These are phyloP conservation scores for Pisolithus tinctorius DNA, from an alignment of 768 basidiomycete species.

Conservation along the genomic window DNA sequence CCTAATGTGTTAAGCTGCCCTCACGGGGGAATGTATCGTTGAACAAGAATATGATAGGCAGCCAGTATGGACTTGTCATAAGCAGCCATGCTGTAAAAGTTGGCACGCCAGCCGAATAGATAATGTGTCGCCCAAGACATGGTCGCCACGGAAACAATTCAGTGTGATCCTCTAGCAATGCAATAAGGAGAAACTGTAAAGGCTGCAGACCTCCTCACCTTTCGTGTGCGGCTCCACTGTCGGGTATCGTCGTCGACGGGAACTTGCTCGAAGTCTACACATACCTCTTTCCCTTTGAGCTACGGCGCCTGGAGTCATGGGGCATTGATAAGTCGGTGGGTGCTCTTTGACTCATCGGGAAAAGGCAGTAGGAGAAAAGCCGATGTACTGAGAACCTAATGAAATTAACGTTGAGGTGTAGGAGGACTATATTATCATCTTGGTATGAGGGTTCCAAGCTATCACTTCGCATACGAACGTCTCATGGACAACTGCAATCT, in stretches of 20 bases:
- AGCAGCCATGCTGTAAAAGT: conserved; percentile 77
- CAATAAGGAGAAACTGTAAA: not conserved
- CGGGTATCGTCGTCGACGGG: conserved; percentile 55
- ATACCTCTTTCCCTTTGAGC: not conserved
- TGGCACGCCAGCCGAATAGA: conserved; percentile 74
- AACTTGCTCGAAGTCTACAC: conserved; percentile 30
- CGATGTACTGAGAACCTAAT: no score
- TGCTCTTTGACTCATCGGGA: no score
- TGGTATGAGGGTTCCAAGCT: not conserved
- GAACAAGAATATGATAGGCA: conserved; percentile 60
- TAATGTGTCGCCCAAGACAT: conserved; percentile 60
- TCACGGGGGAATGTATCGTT: conserved; percentile 80
- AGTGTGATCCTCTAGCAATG: conserved; percentile 16
- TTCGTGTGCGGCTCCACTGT: conserved; percentile 47
- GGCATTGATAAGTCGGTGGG: no score
- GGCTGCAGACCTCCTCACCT: conserved; percentile 31
- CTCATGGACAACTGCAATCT: not conserved
- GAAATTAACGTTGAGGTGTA: no score
- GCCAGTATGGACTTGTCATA: conserved; percentile 48
- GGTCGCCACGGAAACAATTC: conserved; percentile 20
- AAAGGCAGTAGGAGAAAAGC: no score
- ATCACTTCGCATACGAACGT: not conserved
- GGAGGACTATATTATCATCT: no score
- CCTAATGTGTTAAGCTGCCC: conserved; percentile 75
- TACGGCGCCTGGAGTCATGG: not conserved